These are phyloP conservation scores for Malus hybrid DNA, from an alignment of 331 rosid species.

Conservation along the genomic window DNA sequence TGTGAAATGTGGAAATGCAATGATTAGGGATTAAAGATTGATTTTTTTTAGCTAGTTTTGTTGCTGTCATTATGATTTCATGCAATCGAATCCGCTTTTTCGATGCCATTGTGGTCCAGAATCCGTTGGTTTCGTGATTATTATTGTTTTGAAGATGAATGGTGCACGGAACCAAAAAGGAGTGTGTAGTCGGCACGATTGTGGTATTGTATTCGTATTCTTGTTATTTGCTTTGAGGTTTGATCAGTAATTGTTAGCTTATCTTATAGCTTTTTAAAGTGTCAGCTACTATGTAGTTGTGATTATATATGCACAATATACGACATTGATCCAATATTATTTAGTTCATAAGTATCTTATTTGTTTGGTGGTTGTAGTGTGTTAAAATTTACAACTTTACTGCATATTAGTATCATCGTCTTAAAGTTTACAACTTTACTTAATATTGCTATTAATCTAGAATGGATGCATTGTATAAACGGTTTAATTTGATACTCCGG, in stretches of 20 bases:
- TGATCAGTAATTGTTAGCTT: not conserved
- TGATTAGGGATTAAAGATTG: conserved; percentile 13
- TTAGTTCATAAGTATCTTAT: not conserved
- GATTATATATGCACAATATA: not conserved
- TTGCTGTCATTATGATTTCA: conserved; percentile 8
- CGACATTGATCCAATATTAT: not conserved
- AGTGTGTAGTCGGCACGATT: not conserved
- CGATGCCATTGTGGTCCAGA: conserved; percentile 1
- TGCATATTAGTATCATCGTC: not conserved
- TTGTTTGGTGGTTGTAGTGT: not conserved
- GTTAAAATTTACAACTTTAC: not conserved
- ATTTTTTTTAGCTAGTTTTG: conserved; percentile 19
- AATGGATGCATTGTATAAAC: not conserved
- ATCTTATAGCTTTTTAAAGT: too few relatives aligned
- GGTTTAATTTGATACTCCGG: not conserved
- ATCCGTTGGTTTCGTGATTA: not conserved
- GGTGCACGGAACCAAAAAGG: not conserved
- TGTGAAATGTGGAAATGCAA: conserved; percentile 7
- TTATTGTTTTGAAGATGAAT: not conserved
- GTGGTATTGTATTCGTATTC: not conserved
- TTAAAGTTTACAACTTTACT: not conserved
- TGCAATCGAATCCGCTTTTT: conserved; percentile 13
- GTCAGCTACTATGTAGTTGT: not conserved
- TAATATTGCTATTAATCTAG: not conserved
- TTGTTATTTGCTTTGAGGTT: conserved; percentile 3